phyloP scores from a whole-genome alignment of 2,329 filamentous ascomycete genomes.

The Aspergillus unguis region DNA sequence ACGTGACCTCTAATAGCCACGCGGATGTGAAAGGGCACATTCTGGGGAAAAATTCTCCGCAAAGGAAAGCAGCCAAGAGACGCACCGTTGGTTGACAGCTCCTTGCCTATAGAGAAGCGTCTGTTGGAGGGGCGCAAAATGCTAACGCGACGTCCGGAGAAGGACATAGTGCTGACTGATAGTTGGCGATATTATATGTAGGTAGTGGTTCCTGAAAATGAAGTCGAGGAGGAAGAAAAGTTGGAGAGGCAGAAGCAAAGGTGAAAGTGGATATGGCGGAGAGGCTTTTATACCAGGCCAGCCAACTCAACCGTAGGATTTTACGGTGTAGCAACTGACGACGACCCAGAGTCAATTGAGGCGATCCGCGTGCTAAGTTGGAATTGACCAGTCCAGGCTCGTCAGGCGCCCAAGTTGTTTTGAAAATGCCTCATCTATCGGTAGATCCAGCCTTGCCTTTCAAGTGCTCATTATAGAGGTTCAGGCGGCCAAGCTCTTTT shows the following conservation, averaged over 20 bases:
- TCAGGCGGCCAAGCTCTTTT: too few species aligned
- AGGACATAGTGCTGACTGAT: conserved; percentile 34
- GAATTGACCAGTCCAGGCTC: neutral
- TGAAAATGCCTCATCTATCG: conserved; percentile 6
- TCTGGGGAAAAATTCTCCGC: neutral
- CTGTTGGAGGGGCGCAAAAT: conserved; percentile 39
- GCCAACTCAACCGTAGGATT: neutral
- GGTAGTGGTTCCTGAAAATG: neutral
- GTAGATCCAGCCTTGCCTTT: neutral
- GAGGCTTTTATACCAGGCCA: neutral
- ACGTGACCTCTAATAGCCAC: too few species aligned
- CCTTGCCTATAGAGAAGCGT: conserved; percentile 43
- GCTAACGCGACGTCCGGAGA: conserved; percentile 46
- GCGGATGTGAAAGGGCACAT: neutral
- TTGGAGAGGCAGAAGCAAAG: neutral
- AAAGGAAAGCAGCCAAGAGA: conserved; percentile 12
- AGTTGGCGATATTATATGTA: neutral
- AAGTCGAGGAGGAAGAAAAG: neutral
- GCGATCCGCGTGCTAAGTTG: too few species aligned
- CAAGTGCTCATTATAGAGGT: too few species aligned
- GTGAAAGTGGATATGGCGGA: neutral
- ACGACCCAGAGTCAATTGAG: neutral
- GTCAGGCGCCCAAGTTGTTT: conserved; percentile 4
- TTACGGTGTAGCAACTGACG: neutral
- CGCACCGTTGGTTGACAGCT: conserved; percentile 47